Conservation (phyloP, 2,329 filamentous ascomycete genomes). For the Paecilomyces dactylethromorphus region DNA sequence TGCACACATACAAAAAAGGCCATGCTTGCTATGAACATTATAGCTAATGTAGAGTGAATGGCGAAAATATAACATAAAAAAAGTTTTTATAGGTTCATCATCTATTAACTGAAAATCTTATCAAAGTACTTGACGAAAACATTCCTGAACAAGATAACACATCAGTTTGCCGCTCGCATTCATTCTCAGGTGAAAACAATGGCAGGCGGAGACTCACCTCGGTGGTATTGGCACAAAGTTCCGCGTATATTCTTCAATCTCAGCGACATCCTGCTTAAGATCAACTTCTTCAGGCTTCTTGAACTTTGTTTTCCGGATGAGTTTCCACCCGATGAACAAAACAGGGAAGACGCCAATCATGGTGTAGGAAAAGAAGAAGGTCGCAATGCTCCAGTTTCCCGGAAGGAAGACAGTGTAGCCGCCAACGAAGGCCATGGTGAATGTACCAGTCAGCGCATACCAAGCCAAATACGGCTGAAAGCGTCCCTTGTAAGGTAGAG, state of each 20-base stretch:
- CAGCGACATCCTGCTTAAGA: constrained; percentile 54
- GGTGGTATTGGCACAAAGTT: constrained; percentile 52
- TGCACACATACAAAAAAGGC: too few species aligned
- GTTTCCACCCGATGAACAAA: constrained; percentile 66
- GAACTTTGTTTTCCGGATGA: constrained; percentile 57
- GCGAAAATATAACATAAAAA: too few species aligned
- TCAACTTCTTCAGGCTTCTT: constrained; percentile 55
- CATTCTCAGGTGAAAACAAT: neutral
- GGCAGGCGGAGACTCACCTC: constrained; percentile 35
- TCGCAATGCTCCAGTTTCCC: constrained; percentile 58
- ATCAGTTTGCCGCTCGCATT: constrained; percentile 3
- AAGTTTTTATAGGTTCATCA: neutral
- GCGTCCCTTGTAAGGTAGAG: constrained; percentile 63
- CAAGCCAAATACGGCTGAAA: constrained; percentile 68
- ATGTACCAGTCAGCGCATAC: constrained; percentile 56
- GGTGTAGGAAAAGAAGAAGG: constrained; percentile 71
- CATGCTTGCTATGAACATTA: too few species aligned
- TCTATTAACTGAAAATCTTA: neutral
- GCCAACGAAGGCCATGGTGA: constrained; percentile 66
- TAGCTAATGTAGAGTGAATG: too few species aligned
- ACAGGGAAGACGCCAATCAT: constrained; percentile 67
- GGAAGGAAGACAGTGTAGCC: constrained; percentile 73
- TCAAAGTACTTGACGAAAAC: constrained; percentile 14
- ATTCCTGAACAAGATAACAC: constrained; percentile 14
- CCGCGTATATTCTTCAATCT: constrained; percentile 61